These are phyloP conservation scores for Piromyces sp. DNA, from an alignment of 192 early-diverging fungal genomes.

Conservation along the genomic window DNA sequence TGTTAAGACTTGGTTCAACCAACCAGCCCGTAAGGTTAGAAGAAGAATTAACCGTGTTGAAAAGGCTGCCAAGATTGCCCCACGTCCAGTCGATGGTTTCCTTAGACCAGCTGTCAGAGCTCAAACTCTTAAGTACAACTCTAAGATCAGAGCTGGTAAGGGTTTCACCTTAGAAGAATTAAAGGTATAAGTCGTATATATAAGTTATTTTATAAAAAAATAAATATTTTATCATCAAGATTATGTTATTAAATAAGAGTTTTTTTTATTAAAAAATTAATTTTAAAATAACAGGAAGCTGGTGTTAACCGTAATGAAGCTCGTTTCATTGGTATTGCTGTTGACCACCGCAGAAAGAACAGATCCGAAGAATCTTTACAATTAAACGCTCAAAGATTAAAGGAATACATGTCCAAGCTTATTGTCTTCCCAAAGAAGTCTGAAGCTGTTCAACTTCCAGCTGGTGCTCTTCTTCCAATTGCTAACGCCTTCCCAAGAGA, in stretches of 20 bases:
- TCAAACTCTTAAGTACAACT: slow-evolving; percentile 96
- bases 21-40: slow-evolving; percentile 84
- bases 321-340: slow-evolving; percentile 80
- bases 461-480: slow-evolving; percentile 2
- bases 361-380: slow-evolving; percentile 83
- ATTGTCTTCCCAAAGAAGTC: slow-evolving; percentile 92
- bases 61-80: slow-evolving; percentile 92
- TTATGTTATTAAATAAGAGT: too few relatives aligned
- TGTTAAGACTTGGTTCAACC: slow-evolving; percentile 97
- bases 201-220: too few relatives aligned
- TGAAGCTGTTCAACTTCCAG: slow-evolving; percentile 22
- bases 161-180: slow-evolving; percentile 98
- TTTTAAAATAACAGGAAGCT: slow-evolving; percentile 40
- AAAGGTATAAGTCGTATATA: slow-evolving; percentile 39
- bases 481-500: slow-evolving; percentile 4
- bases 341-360: slow-evolving; percentile 94
- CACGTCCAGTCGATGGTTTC: slow-evolving; percentile 86
- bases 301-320: slow-evolving; percentile 87
- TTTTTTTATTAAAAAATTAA: too few relatives aligned
- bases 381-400: slow-evolving; percentile 81
- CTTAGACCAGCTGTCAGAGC: slow-evolving; percentile 91
- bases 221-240: too few relatives aligned
- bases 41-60: slow-evolving; percentile 68
- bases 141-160: slow-evolving; percentile 84
- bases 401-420: slow-evolving; percentile 83